Evolutionary conservation across 805 yeast genomes (phyloP).

Genomic region (Cyberlindnera galapagoensis): DNA sequence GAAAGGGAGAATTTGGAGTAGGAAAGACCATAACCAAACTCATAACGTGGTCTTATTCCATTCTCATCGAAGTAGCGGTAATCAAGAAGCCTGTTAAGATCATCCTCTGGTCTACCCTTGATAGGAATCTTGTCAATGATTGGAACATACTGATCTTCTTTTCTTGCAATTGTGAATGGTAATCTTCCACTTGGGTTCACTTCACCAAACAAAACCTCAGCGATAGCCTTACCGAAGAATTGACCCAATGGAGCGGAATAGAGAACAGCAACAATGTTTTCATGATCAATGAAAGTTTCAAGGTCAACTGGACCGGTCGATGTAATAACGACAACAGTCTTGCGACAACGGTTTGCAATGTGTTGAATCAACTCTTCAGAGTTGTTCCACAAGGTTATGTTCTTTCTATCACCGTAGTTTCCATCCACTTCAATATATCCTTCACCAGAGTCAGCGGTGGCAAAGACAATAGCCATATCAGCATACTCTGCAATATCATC

Average conservation of each 20-base stretch:
- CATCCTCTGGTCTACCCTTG: conserved; percentile 31
- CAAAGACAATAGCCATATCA: conserved; percentile 50
- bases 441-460: conserved; percentile 51
- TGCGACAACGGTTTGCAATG: conserved; percentile 43
- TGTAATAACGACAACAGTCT: conserved; percentile 53
- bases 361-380: conserved; percentile 47
- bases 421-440: conserved; percentile 52
- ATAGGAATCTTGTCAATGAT: conserved; percentile 32
- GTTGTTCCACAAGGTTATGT: conserved; percentile 48
- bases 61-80: conserved; percentile 53
- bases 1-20: conserved; percentile 37
- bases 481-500: conserved; percentile 41
- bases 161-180: conserved; percentile 58
- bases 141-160: conserved; percentile 40
- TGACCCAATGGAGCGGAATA: conserved; percentile 54
- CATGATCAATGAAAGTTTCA: conserved; percentile 49
- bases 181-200: conserved; percentile 57
- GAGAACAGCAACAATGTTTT: conserved; percentile 51
- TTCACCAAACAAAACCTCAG: conserved; percentile 54
- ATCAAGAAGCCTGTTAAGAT: conserved; percentile 36
- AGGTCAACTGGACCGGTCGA: conserved; percentile 56
- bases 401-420: conserved; percentile 52
- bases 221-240: conserved; percentile 47
- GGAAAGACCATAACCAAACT: conserved; percentile 58
- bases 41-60: conserved; percentile 49